Base-by-base conservation (phyloP, 2,329 filamentous ascomycete species). In the Colletotrichum cordylinicola region DNA sequence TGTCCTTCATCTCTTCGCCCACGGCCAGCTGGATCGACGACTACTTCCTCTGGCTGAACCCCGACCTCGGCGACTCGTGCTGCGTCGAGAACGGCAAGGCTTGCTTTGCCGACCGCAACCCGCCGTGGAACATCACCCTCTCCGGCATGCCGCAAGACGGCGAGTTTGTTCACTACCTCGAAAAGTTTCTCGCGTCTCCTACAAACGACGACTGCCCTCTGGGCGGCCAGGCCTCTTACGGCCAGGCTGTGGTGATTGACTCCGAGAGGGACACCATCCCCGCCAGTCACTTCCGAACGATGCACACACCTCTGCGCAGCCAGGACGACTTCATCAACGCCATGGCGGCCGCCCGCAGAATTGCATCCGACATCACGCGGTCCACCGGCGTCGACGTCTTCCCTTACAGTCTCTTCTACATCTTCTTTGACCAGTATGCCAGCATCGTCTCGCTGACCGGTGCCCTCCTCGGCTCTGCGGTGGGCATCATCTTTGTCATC, bases 361-460 rank as follows among this genome's bases (percentile, higher is more conserved):
- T 99, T 77, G 93, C 96, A 0, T 87, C 92, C 15, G 93, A 94
- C 33, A 93, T 99, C 67, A 93, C 90, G 16, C 85, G 90, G 69
- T 89, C 90, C 67, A 96, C 96, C 6, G 91, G 93, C 7, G 92
- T 95, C 27, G 93, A 97, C 29, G 93, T 99, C 4, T 99, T 99
- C 89, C 95, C 97, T 0, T 99, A 99, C 87, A 98, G 95, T 79
- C 93, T 98, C 76, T 98, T 98, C 84, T 99, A 99, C 87, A 96
- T 99, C 83, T 99, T 98, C 90, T 99, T 99, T 83, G 97, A 99
- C 83, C 97, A 98, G 83, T 99, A 99, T 82, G 91, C 95, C 8
- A 91, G 91, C 74, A 98, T 99, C 77, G 92, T 98, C 24, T 89
- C 90, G 13, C 89, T 98, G 6, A 96, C 96, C 0, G 93, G 91